Evolutionary conservation across 2,329 filamentous ascomycete genomes (phyloP).

Genomic region (Colletotrichum cuscutae): DNA sequence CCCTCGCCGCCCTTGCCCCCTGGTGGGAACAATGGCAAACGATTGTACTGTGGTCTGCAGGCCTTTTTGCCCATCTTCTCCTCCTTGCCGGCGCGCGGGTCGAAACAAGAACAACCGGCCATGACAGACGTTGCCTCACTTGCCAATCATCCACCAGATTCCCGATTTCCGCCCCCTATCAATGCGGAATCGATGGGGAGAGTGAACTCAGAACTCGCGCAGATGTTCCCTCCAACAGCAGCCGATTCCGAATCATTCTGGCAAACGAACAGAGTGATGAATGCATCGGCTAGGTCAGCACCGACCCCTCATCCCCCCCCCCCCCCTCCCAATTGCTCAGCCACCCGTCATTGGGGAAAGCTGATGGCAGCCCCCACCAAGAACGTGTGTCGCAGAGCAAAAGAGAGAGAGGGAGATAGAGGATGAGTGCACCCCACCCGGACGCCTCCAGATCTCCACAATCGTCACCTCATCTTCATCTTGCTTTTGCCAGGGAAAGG

Average conservation of each 20-base stretch:
- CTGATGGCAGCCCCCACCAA: conserved; percentile 17
- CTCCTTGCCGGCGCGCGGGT: neutral
- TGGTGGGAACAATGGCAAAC: conserved; percentile 19
- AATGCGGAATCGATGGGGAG: neutral
- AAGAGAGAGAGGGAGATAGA: neutral
- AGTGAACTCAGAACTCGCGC: neutral
- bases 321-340: conserved; percentile 4
- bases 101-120: neutral
- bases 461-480: conserved; percentile 35
- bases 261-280: conserved; percentile 23
- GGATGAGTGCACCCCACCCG: conserved; percentile 19
- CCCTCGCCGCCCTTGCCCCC: conserved; percentile 14
- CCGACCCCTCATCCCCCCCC: neutral
- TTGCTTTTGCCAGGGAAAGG: conserved; percentile 30
- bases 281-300: conserved; percentile 6
- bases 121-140: neutral
- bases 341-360: conserved; percentile 26
- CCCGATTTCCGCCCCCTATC: neutral
- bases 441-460: conserved; percentile 32
- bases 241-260: conserved; percentile 25
- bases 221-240: conserved; percentile 7
- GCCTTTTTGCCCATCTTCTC: conserved; percentile 16
- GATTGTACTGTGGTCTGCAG: neutral
- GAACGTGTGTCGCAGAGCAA: conserved; percentile 6
- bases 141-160: neutral